Evolutionary conservation across 371 early-diverging fungal species (phyloP).

Genomic region (Mortierella sp.): DNA sequence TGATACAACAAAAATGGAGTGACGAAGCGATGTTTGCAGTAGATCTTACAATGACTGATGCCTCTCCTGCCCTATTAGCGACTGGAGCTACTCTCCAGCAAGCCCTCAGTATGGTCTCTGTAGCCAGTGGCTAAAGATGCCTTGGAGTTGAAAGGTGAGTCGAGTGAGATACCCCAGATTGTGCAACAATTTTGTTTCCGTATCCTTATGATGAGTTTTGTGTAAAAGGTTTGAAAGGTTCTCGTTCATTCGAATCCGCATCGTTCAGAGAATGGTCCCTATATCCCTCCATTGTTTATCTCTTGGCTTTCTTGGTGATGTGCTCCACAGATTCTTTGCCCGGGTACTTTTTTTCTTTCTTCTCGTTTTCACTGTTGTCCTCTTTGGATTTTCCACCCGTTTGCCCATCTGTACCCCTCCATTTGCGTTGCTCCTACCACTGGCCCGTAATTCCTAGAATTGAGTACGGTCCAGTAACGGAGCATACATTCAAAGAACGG

Average conservation of each 20-base stretch:
- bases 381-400: background rate
- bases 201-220: constrained; percentile 44
- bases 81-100: constrained; percentile 51
- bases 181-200: no score
- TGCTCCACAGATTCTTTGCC: no score
- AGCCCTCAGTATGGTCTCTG: constrained; percentile 46
- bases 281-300: background rate
- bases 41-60: background rate
- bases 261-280: background rate
- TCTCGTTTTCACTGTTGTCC: background rate
- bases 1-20: background rate
- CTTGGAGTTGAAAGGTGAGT: constrained; percentile 4
- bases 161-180: no score
- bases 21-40: no score
- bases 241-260: background rate
- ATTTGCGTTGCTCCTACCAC: constrained; percentile 28
- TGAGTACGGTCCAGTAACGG: constrained; percentile 19
- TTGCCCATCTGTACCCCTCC: background rate
- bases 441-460: constrained; percentile 8
- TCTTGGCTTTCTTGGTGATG: background rate
- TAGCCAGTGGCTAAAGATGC: constrained; percentile 13
- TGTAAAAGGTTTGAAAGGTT: constrained; percentile 54
- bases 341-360: background rate
- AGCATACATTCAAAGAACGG: constrained; percentile 26
- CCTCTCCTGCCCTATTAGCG: constrained; percentile 9